Evolutionary conservation across 768 basidiomycete species (phyloP), one percentile per base, ranked within the genome.

Genomic region (Fomitopsis pulvina): DNA sequence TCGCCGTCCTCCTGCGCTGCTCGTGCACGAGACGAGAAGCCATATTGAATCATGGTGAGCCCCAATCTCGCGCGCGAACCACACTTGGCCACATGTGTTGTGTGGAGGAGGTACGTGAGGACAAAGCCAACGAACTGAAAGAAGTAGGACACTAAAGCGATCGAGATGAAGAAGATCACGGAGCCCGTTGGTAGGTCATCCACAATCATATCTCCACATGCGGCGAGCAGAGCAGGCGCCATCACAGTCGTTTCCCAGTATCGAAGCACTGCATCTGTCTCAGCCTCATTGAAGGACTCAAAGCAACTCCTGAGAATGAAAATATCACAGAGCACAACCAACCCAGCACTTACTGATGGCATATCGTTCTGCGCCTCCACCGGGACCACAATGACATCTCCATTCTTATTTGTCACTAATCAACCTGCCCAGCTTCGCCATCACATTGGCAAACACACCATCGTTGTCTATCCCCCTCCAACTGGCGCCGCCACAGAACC

Each of bases 211-310:
- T 82, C 77, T 2, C 78, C 70, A 39, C 73, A 63, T 20, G 69
- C 66, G 43, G 78, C 75, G 30, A 75, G 49, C 24, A 74, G 70
- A 0, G 52, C 52, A 12, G 92, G 92, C 0, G 93, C 83, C 53
- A 94, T 88, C 8, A 97, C 80, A 0, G 92, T 93, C 1, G 90
- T 97, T 63, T 99, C 95, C 90, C 92, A 97, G 67, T 99, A 99
- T 0, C 92, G 79, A 0, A 96, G 96, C 0, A 88, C 93, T 0
- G 90, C 80, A 62, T 99, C 95, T 25, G 84, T 78, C 54, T 92
- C 83, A 2, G 95, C 96, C 14, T 84, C 77, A 11, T 83, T 76
- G 61, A 98, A 99, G 0, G 92, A 81, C 88, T 93, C 49, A 40
- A n/a, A 16, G 18, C 20, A 16, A 9, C 20, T 8, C 16, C 28